Conservation (phyloP, 1,139 yeast genomes). For the Starmera stellimalicola region DNA sequence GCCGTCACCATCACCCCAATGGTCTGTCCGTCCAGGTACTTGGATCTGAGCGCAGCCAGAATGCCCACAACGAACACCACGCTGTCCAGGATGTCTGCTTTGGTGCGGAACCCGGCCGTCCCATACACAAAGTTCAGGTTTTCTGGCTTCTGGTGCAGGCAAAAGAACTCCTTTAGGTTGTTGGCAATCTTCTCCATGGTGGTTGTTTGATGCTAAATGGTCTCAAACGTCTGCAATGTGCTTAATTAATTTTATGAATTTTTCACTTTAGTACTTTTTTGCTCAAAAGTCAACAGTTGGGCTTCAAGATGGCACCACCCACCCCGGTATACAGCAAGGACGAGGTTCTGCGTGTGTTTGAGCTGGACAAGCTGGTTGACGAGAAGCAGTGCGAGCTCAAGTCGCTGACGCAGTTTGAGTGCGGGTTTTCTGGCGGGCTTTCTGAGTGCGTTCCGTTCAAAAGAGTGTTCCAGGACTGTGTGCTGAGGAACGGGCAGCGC, state of each 20-base stretch:
- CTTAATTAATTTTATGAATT: no score
- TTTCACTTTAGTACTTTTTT: no score
- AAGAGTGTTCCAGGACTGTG: conserved; percentile 41
- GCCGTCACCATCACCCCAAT: conserved; percentile 96
- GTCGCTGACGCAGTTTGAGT: conserved; percentile 23
- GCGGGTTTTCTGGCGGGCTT: conserved; percentile 24
- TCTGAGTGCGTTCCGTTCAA: conserved; percentile 47
- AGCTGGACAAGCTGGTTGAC: conserved; percentile 5
- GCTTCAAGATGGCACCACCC: conserved; percentile 24
- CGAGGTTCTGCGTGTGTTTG: conserved; percentile 11
- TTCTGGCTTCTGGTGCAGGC: conserved; percentile 32
- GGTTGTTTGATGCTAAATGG: background rate
- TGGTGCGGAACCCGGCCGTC: conserved; percentile 92
- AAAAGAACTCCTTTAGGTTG: background rate
- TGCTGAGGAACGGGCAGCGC: conserved; percentile 20
- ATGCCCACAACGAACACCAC: conserved; percentile 82
- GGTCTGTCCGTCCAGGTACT: conserved; percentile 54
- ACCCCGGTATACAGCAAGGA: conserved; percentile 22
- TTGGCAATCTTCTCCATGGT: background rate
- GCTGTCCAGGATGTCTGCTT: conserved; percentile 63
- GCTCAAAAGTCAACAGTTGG: background rate
- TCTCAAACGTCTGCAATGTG: background rate
- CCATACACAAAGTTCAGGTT: conserved; percentile 59
- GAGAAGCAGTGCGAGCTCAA: conserved; percentile 15
- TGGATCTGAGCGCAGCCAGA: conserved; percentile 74